A percentile compares a stretch with the other conserved stretches of the same genome.
phyloP scores from a whole-genome alignment of 1,284 basidiomycete species.

The Crocinoboletus sp. region DNA sequence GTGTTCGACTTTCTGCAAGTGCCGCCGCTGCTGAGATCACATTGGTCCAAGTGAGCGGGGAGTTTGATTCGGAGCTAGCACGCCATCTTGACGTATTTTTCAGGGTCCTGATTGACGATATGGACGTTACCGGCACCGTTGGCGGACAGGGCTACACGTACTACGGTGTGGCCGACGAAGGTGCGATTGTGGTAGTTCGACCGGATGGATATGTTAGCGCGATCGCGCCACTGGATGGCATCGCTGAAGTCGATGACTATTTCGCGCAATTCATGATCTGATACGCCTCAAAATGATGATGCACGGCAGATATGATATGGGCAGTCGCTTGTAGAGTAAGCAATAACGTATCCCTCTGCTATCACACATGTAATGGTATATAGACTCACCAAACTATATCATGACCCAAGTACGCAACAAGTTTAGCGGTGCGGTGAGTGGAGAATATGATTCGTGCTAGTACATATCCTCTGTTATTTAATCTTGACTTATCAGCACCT shows the following conservation, averaged over 20 bases:
- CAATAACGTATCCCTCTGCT: too few relatives aligned
- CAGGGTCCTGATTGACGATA: conserved; percentile 50
- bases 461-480: too few relatives aligned
- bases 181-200: conserved; percentile 62
- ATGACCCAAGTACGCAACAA: too few relatives aligned
- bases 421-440: too few relatives aligned
- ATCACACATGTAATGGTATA: too few relatives aligned
- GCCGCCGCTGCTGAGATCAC: conserved; percentile 47
- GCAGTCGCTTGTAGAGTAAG: too few relatives aligned
- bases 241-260: conserved; percentile 46
- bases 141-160: conserved; percentile 47
- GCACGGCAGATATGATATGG: too few relatives aligned
- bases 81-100: conserved; percentile 5
- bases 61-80: neutral
- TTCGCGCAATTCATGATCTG: conserved; percentile 44
- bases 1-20: conserved; percentile 46
- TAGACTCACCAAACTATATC: too few relatives aligned
- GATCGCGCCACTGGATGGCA: conserved; percentile 46
- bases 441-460: too few relatives aligned
- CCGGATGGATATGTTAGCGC: conserved; percentile 73
- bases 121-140: conserved; percentile 31
- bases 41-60: conserved; percentile 61
- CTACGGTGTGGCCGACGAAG: conserved; percentile 53
- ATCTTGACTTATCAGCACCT: too few relatives aligned
- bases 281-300: too few relatives aligned